A percentile compares a stretch with the other conserved stretches of the same genome.
Conservation (phyloP, 176 grass and related monocot species). For the Avena atlantica region DNA sequence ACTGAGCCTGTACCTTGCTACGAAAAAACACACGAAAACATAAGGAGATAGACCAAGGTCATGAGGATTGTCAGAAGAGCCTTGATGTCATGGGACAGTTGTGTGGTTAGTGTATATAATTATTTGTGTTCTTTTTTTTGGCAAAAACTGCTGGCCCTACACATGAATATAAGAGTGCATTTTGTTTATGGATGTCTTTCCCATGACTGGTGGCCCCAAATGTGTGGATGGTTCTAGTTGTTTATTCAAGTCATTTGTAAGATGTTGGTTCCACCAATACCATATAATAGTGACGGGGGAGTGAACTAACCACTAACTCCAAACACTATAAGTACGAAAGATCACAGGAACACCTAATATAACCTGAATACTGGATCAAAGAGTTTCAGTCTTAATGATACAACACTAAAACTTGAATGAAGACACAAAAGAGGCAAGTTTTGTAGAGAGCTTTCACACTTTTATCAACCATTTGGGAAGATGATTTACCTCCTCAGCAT, state of each 20-base stretch:
- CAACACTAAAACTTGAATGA: background rate
- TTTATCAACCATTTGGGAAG: conserved; percentile 31
- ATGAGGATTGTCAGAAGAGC: background rate
- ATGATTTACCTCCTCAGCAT: conserved; percentile 59
- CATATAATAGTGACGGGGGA: background rate
- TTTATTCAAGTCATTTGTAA: background rate
- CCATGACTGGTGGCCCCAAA: background rate
- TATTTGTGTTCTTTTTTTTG: too few relatives aligned
- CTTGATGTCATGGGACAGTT: background rate
- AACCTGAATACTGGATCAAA: background rate
- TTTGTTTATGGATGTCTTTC: background rate
- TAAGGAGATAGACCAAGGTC: background rate
- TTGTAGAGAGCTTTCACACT: background rate
- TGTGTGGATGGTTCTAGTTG: background rate
- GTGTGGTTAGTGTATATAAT: background rate
- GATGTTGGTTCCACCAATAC: background rate
- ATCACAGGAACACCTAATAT: background rate
- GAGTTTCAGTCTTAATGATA: conserved; percentile 21
- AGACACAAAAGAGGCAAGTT: background rate
- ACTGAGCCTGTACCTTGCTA: background rate
- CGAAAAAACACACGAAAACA: background rate
- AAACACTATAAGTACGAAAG: background rate
- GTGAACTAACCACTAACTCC: background rate
- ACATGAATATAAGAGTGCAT: background rate
- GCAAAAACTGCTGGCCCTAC: too few relatives aligned